Base-by-base conservation (phyloP, 2,329 filamentous ascomycete species). In the Penicillium griseofulvum region DNA sequence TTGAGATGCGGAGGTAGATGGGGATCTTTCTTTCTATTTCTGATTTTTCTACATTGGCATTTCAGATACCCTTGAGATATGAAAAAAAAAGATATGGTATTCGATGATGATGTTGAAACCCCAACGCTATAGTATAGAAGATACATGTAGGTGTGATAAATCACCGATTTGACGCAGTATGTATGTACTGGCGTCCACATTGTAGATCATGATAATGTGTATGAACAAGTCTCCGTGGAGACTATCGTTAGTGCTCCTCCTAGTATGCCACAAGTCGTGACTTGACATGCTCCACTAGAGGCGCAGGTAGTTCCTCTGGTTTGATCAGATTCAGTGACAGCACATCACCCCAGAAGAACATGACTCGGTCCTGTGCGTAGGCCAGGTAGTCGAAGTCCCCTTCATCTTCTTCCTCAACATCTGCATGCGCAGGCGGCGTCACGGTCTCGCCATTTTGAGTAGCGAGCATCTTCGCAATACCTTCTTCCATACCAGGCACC, bases 261-360 rank as follows among this genome's bases (percentile, higher is more conserved):
- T 64, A 90, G 63, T 85, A 86, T 43, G 87, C 82, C 24, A 94
- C 82, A 58, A 83, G 75, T 79, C 71, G 68, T 26, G 61, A 58
- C 56, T 93, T 95, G 57, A 95, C 69, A 68, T 80, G 82, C 48
- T 75, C 70, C 62, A 81, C 77, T 67, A 96, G 67, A n/a, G 80
- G 79, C 61, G 83, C 80, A 0, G 91, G 91, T 61, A 99, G 75
- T 24, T 97, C 91, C 63, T 92, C 87, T 58, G 80, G 73, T 69
- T 82, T 85, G 37, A 94, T 80, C 37, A 99, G 75, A 0, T 91
- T 91, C 73, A 96, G 74, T 52, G 81, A 78, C 53, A 97, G 77
- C 49, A 91, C 86, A 76, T 99, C 94, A 1, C 91, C 92, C 89
- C 93, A 95, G 76, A 99, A 94, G 74, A 97, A 94, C 76, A 94